Evolutionary conservation across 2,329 filamentous ascomycete genomes (phyloP), one percentile per base, ranked within the genome.

Genomic region (Zalaria obscura): DNA sequence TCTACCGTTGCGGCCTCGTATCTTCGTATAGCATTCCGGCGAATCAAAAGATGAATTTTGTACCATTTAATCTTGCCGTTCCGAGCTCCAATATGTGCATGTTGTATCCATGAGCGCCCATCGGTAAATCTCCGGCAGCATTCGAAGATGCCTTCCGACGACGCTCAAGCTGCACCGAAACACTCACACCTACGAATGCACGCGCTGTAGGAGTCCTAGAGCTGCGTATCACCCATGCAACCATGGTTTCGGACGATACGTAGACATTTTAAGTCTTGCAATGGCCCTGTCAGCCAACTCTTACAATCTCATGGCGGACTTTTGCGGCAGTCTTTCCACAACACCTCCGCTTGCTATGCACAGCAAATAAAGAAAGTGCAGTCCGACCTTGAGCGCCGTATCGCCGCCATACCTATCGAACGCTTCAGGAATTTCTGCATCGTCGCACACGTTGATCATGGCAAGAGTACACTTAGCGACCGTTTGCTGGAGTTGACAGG

Each of bases 361-460:
- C 54, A 58, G 40, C 54, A 59, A 6, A 53, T 55, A 47, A 62
- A 62, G 46, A 18, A 18, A 18, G 48, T 59, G 11, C 60, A 60
- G 45, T 57, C 68, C n/a, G 69, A 72, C 25, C 66, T 81, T 25
- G 77, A 81, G 57, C 64, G 67, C 44, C 68, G 77, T 49, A 87
- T 89, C 45, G 69, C 77, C 10, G 76, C 75, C 4, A 88, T 89
- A 41, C 83, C 83, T 2, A 80, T 88, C 53, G 76, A 82, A 43
- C 75, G 83, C 18, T 89, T 75, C 55, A 81, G 91, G 48, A 98
- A 98, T 62, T 98, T 98, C 61, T 98, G 91, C 64, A 96, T 98
- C 55, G 89, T 98, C 40, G 91, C 91, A 6, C 91, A 98, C 61
- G 93, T 98, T 58, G 91, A 98, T 61, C 91, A 98, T 77, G 91